A percentile compares a stretch with the other conserved stretches of the same genome.
phyloP scores from a whole-genome alignment of 2,329 filamentous ascomycete genomes.

The Pestalotiopsis sp. region DNA sequence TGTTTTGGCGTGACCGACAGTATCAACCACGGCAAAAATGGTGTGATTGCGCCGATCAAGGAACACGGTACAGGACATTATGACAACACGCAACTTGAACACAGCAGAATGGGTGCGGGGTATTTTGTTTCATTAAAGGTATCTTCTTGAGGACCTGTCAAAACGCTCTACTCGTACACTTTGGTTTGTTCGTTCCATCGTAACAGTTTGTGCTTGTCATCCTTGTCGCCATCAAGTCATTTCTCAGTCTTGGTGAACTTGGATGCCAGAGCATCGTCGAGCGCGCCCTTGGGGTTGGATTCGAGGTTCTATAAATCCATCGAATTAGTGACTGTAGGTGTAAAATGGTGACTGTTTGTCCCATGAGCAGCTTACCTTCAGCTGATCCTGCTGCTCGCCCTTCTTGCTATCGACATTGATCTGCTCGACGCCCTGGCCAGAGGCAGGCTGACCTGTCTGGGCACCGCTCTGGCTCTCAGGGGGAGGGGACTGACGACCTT shows the following conservation, averaged over 20 bases:
- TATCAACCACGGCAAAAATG: too few species aligned
- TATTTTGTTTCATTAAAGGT: slow-evolving; percentile 2
- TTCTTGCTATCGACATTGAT: slow-evolving; percentile 50
- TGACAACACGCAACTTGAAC: neutral
- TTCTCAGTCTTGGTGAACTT: slow-evolving; percentile 59
- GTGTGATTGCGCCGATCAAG: neutral
- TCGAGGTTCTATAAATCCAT: slow-evolving; percentile 45
- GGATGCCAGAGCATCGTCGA: slow-evolving; percentile 63
- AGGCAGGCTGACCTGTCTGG: slow-evolving; percentile 64
- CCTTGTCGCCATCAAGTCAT: neutral
- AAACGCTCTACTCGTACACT: slow-evolving; percentile 8
- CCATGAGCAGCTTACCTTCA: slow-evolving; percentile 45
- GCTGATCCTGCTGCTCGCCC: slow-evolving; percentile 54
- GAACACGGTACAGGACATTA: neutral
- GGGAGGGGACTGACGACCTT: slow-evolving; percentile 78
- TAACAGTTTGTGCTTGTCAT: slow-evolving; percentile 2
- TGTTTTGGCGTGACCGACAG: too few species aligned
- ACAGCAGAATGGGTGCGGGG: neutral
- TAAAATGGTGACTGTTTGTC: neutral
- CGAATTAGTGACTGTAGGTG: slow-evolving; percentile 9
- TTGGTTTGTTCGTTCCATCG: slow-evolving; percentile 9
- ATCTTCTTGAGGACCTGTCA: neutral
- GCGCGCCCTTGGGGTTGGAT: slow-evolving; percentile 68
- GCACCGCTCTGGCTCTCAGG: slow-evolving; percentile 68
- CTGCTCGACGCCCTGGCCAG: slow-evolving; percentile 61